A percentile compares a stretch with the other conserved stretches of the same genome.
Evolutionary conservation across 73 alveolate species (phyloP).

Genomic region (Durusdinium trenchii): DNA sequence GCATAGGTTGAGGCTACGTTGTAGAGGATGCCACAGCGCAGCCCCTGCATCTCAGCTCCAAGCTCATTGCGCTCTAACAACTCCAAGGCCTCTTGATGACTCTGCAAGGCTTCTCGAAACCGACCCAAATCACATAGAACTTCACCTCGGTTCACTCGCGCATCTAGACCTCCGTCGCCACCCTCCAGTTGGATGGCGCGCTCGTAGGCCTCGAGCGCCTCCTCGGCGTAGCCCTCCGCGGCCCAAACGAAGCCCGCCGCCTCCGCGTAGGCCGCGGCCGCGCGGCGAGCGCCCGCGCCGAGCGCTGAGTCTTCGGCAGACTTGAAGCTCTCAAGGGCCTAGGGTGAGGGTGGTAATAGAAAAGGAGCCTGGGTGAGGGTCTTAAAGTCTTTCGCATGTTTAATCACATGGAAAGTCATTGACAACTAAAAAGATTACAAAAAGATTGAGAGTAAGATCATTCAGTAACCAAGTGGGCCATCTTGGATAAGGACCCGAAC

Average conservation of each 20-base stretch:
- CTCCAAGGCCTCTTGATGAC: slow-evolving; percentile 19
- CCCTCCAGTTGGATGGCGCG: not conserved
- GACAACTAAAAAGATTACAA: too few relatives aligned
- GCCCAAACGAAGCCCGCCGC: not conserved
- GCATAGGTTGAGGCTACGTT: slow-evolving; percentile 72
- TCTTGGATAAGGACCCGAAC: too few relatives aligned
- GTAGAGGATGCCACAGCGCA: slow-evolving; percentile 25
- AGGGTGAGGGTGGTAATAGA: too few relatives aligned
- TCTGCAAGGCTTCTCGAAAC: not conserved
- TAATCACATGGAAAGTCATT: too few relatives aligned
- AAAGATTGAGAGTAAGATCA: too few relatives aligned
- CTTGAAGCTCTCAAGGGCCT: not conserved
- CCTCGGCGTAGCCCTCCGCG: not conserved
- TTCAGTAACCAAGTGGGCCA: too few relatives aligned
- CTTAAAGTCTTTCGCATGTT: too few relatives aligned
- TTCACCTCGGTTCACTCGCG: slow-evolving; percentile 37
- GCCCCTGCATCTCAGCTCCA: not conserved
- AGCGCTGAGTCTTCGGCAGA: not conserved
- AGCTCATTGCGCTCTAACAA: not conserved
- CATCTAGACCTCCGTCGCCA: slow-evolving; percentile 4
- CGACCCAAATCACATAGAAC: not conserved
- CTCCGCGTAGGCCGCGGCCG: not conserved
- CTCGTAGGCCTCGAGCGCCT: slow-evolving; percentile 31
- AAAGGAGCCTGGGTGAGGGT: too few relatives aligned
- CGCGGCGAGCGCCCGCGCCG: not conserved